A percentile compares a stretch with the other conserved stretches of the same genome.
Evolutionary conservation across 208 protist genomes (phyloP).

Genomic region (Leishmania aethiopica): DNA sequence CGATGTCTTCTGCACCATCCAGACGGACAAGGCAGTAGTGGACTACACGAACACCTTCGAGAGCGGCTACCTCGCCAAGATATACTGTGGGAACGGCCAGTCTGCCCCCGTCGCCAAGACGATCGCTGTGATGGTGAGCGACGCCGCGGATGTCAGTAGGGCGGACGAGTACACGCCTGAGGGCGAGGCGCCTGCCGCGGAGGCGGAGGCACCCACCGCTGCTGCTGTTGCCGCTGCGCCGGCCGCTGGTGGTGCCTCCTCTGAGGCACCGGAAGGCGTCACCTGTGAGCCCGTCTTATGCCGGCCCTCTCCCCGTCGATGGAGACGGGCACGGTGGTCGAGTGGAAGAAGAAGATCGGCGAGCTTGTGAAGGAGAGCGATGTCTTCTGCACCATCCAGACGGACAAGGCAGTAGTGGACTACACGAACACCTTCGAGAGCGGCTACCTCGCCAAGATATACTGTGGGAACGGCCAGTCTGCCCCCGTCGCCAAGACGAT

Average conservation of each 20-base stretch:
- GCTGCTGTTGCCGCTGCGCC: conserved; percentile 11
- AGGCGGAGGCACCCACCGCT: neutral
- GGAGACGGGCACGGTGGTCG: conserved; percentile 81
- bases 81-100: conserved; percentile 85
- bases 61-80: conserved; percentile 95
- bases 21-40: conserved; percentile 98
- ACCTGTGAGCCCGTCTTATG: conserved; percentile 88
- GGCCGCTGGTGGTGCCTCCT: neutral
- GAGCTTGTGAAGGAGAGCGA: conserved; percentile 94
- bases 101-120: conserved; percentile 78
- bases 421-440: conserved; percentile 94
- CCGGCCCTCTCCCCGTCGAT: conserved; percentile 91
- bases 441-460: conserved; percentile 96
- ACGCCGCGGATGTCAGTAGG: conserved; percentile 81
- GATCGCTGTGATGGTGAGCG: conserved; percentile 88
- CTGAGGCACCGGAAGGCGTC: conserved; percentile 31
- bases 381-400: conserved; percentile 95
- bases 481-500: conserved; percentile 85
- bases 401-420: conserved; percentile 98
- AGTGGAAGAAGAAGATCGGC: conserved; percentile 94
- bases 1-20: conserved; percentile 94
- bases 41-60: conserved; percentile 96
- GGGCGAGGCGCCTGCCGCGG: neutral
- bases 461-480: conserved; percentile 78
- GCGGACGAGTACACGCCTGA: conserved; percentile 50